Base-by-base conservation (phyloP, 768 basidiomycete species). In the Tubosaeta brunneosetosa region DNA sequence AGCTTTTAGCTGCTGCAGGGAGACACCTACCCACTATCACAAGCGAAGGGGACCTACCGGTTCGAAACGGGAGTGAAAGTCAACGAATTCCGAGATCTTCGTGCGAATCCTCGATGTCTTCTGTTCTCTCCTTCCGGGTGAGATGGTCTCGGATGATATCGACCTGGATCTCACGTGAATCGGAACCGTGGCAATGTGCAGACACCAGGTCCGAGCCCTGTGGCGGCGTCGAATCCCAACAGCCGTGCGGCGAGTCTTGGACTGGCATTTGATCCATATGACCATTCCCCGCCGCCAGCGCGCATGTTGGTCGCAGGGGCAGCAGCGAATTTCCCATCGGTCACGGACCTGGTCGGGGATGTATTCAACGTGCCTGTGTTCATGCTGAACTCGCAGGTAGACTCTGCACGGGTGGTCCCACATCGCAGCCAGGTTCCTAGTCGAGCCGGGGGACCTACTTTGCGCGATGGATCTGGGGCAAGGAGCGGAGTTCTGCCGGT, bases 21-120 rank as follows among this genome's bases (percentile, higher is more conserved):
- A 22, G 91, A 92, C 59, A 79, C 78, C 46, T 84, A 78, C 64
- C 88, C 90, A 1, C 77, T 83, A 48, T 81, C 87, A 0, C 86
- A 87, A 41, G 86, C 88, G 52, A 90, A 91, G 63, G 91, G 91
- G 10, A 88, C 91, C 54, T 90, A 80, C 71, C 84, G 91, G 17
- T 92, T 93, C 68, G 91, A 93, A 67, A 91, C 85, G 0, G 91
- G 91, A 17, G 79, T 92, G 67, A 89, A 91, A 66, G 91, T 91
- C 47, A 85, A 82, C 57, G 91, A 93, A 66, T 93, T 92, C 73
- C 81, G 89, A 25, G 91, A 93, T 66, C 80, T 92, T 19, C 84
- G 91, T 29, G 91, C 91, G 12, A 93, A 93, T 71, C 91, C 91
- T 0, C 82, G 91, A 16, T 91, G 89, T 70, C 79, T 93, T 22